Conservation (phyloP, 805 yeast genomes). For the Starmerella potacharoeniae region DNA sequence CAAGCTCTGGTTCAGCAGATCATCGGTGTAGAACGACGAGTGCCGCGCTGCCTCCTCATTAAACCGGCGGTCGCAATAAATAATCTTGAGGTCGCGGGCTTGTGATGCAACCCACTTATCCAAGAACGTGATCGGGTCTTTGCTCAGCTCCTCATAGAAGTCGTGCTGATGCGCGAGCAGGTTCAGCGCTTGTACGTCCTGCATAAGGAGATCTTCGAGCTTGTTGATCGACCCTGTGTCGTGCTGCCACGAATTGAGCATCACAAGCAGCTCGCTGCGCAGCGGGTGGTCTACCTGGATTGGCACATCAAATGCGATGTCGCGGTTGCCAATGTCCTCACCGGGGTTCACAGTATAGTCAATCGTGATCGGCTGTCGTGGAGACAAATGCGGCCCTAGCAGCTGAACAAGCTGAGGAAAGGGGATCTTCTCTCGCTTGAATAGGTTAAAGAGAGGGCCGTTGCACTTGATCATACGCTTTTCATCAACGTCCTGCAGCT, state of each 20-base stretch:
- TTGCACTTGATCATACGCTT: constrained; percentile 44
- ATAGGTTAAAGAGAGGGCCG: constrained; percentile 34
- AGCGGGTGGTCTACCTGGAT: constrained; percentile 38
- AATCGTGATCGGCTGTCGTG: constrained; percentile 67
- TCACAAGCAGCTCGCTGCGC: constrained; percentile 29
- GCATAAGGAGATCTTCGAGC: constrained; percentile 36
- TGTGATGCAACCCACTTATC: constrained; percentile 68
- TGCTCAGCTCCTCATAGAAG: constrained; percentile 61
- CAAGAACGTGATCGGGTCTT: constrained; percentile 68
- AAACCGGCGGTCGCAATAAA: constrained; percentile 81
- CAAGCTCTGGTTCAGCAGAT: constrained; percentile 64
- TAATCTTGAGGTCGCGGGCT: constrained; percentile 69
- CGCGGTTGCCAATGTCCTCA: constrained; percentile 64
- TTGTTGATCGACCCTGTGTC: constrained; percentile 34
- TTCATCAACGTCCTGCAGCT: constrained; percentile 48
- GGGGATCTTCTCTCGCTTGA: constrained; percentile 40
- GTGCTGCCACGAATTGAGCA: constrained; percentile 32
- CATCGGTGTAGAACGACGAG: constrained; percentile 71
- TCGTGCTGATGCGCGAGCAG: constrained; percentile 53
- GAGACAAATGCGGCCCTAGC: constrained; percentile 54
- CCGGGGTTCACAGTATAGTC: constrained; percentile 70
- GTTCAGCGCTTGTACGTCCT: constrained; percentile 42
- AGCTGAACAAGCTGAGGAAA: constrained; percentile 64
- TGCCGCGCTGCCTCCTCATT: constrained; percentile 81
- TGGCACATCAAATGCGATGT: constrained; percentile 63